Evolutionary conservation across 2,329 filamentous ascomycete genomes (phyloP).

Genomic region (Aspergillus udagawae): DNA sequence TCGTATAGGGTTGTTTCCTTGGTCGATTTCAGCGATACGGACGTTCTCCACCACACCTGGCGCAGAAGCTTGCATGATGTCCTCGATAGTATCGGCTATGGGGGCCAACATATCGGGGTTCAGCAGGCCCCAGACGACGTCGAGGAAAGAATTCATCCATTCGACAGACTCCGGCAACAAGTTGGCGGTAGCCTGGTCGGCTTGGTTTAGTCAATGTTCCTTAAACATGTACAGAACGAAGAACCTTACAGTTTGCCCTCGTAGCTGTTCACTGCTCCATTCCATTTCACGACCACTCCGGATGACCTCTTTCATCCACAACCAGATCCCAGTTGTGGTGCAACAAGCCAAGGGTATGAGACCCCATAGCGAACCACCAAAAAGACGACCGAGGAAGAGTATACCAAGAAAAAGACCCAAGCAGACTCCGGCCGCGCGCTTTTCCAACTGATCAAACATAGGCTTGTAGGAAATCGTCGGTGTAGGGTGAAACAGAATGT

Average conservation of each 20-base stretch:
- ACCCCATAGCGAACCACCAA: conserved; percentile 73
- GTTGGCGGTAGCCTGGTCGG: conserved; percentile 67
- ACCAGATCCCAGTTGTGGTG: conserved; percentile 71
- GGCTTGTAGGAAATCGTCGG: conserved; percentile 86
- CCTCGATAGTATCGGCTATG: conserved; percentile 87
- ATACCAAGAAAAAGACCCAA: conserved; percentile 68
- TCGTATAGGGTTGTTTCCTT: conserved; percentile 84
- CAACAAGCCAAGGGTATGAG: conserved; percentile 70
- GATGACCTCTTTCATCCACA: conserved; percentile 87
- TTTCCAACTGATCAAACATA: conserved; percentile 74
- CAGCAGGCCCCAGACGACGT: conserved; percentile 82
- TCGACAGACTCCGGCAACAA: conserved; percentile 88
- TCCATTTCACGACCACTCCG: conserved; percentile 77
- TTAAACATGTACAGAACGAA: not conserved
- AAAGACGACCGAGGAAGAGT: conserved; percentile 70
- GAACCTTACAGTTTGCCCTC: conserved; percentile 66
- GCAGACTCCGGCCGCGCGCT: conserved; percentile 67
- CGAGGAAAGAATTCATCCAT: conserved; percentile 90
- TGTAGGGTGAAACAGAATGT: conserved; percentile 91
- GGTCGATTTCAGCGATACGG: conserved; percentile 88
- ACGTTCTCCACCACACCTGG: conserved; percentile 91
- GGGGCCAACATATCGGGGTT: conserved; percentile 94
- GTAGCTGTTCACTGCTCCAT: conserved; percentile 81
- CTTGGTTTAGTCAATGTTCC: not conserved
- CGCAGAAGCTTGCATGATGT: conserved; percentile 95